These are phyloP conservation scores for Hordeum pubiflorum DNA, from an alignment of 202 grass and related monocot genomes.

Conservation along the genomic window DNA sequence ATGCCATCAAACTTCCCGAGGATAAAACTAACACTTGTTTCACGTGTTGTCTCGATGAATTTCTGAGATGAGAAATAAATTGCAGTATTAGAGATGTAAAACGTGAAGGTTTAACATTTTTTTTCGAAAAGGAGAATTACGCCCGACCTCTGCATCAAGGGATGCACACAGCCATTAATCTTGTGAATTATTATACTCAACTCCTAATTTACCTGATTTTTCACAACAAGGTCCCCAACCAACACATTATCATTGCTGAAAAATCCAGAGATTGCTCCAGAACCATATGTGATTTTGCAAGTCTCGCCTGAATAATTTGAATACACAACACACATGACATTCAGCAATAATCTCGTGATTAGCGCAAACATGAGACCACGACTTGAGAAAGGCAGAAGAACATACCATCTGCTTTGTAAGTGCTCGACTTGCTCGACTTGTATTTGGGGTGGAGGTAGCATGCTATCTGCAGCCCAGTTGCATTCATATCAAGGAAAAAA, in stretches of 20 bases:
- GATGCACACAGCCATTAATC: too few relatives aligned
- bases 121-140: too few relatives aligned
- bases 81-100: not conserved
- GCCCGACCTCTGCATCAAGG: too few relatives aligned
- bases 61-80: slow-evolving; percentile 36
- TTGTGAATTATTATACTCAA: not conserved
- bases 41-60: slow-evolving; percentile 76
- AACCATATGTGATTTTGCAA: slow-evolving; percentile 80
- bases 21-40: slow-evolving; percentile 58
- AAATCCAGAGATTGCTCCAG: slow-evolving; percentile 81
- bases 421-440: slow-evolving; percentile 56
- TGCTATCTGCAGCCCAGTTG: slow-evolving; percentile 49
- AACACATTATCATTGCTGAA: slow-evolving; percentile 77
- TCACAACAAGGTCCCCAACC: slow-evolving; percentile 68
- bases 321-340: not conserved
- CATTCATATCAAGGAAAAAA: not conserved
- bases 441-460: slow-evolving; percentile 79
- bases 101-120: not conserved
- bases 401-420: slow-evolving; percentile 65
- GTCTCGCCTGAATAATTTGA: slow-evolving; percentile 50
- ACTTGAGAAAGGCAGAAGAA: not conserved
- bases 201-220: slow-evolving; percentile 42
- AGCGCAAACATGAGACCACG: not conserved
- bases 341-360: not conserved
- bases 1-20: slow-evolving; percentile 86